Evolutionary conservation across 805 yeast species (phyloP), one percentile per base, ranked within the genome.

Genomic region (Lachancea thermotolerans): DNA sequence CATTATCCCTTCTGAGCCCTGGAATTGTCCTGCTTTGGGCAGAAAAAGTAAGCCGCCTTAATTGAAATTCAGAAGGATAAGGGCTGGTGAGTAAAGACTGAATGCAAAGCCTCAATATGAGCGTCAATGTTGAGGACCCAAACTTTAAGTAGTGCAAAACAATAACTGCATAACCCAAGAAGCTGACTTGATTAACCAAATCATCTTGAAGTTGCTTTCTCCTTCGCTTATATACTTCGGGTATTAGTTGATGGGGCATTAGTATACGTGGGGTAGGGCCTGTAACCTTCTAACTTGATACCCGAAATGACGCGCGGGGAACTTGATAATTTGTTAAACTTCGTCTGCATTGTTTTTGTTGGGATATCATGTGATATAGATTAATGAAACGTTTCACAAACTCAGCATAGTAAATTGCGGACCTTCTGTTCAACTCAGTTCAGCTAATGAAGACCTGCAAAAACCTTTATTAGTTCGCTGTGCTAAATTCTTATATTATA

Each of bases 31-130:
- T 27, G 35, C 27, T 37, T 5, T 33, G 42, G 10, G 37, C 29
- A 8, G 32, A n/a, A 17, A 44, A 11, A 8, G 46, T 21, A 7
- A 44, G 29, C 29, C 59, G 47, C 21, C 52, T 55, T 15, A 64
- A 38, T 17, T 54, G 59, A 4, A 38, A n/a, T 16, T 60, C 58
- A n/a, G 59, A 42, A 0, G 73, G 71, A 43, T 73, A 75, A 0
- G 78, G 75, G 18, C 66, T 62, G 1, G 69, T 48, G 27, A 73
- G 43, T 14, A 71, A 52, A 6, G 69, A 58, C 38, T 74, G 77
- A 1, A 68, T 58, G 4, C 61, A 48, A 10, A 64, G 48, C 51
- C 78, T 56, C 10, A 67, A 18, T 1, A 57, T 33, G 3, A 71
- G 57, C 2, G 50, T 44, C 55, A 52, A 48, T 9, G 57, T 46